Conservation (phyloP, 2,329 filamentous ascomycete genomes). For the Arthrinium phaeospermum region DNA sequence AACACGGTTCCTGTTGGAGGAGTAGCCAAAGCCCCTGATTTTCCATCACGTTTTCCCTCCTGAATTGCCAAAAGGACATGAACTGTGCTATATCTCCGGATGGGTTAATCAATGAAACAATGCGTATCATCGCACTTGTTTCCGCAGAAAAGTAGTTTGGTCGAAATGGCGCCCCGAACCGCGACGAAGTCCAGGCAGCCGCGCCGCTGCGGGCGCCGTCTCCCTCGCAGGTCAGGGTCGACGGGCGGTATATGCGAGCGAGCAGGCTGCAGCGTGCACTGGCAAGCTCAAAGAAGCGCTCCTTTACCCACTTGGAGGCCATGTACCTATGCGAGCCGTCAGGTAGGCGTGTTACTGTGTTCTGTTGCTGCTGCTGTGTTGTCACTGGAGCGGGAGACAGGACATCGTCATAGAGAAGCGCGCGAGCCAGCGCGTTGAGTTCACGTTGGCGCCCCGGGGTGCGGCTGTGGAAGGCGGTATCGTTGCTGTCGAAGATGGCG, state of each 20-base stretch:
- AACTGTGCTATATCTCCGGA: too few species aligned
- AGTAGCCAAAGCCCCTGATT: too few species aligned
- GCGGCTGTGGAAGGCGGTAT: conserved; percentile 34
- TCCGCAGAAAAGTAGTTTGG: too few species aligned
- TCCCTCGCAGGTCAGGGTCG: too few species aligned
- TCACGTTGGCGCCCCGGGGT: conserved; percentile 41
- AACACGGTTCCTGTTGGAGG: too few species aligned
- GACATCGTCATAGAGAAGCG: conserved; percentile 16
- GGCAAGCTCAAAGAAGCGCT: not conserved
- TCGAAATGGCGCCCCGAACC: too few species aligned
- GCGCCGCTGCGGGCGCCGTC: not conserved
- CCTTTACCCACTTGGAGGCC: not conserved
- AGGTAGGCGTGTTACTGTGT: not conserved
- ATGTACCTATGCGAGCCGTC: not conserved
- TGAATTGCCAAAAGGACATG: too few species aligned
- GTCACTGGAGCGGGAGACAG: not conserved
- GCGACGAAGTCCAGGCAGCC: not conserved
- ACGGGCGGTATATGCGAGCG: not conserved
- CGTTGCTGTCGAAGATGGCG: not conserved
- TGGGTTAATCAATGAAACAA: too few species aligned
- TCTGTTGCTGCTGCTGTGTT: not conserved
- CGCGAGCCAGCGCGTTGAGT: conserved; percentile 37
- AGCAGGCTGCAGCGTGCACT: not conserved
- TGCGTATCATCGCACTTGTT: too few species aligned
- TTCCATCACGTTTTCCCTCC: too few species aligned